Percentiles rank a stretch among this genome's conserved stretches.
phyloP scores from a whole-genome alignment of 2,329 filamentous ascomycete species.

The Botrytis paeoniae region DNA sequence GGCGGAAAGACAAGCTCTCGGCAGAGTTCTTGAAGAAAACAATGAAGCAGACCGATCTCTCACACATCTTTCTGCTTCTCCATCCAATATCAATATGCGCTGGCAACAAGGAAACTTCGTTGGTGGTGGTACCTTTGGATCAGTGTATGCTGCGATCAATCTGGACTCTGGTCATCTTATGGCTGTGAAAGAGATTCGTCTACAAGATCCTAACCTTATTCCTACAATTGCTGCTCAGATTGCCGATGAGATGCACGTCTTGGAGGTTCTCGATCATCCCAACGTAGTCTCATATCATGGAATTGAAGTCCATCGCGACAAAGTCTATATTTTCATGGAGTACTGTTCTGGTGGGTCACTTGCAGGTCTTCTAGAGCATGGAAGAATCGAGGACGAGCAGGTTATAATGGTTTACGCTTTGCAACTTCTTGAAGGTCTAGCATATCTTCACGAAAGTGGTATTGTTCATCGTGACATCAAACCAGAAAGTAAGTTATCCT shows the following conservation, averaged over 20 bases:
- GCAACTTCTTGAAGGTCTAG: conserved; percentile 89
- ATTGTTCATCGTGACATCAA: conserved; percentile 98
- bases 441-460: conserved; percentile 85
- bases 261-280: conserved; percentile 93
- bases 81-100: conserved; percentile 90
- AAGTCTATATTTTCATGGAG: conserved; percentile 99
- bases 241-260: conserved; percentile 92
- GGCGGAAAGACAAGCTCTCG: conserved; percentile 80
- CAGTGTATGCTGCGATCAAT: conserved; percentile 96
- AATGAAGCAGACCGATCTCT: conserved; percentile 95
- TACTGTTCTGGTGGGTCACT: conserved; percentile 95
- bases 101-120: conserved; percentile 99
- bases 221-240: conserved; percentile 93
- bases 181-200: conserved; percentile 97
- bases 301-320: conserved; percentile 96
- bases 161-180: conserved; percentile 93
- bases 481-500: conserved; percentile 73
- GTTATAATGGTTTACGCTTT: conserved; percentile 96
- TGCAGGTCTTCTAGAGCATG: conserved; percentile 85
- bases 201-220: conserved; percentile 95
- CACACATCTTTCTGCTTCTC: conserved; percentile 88
- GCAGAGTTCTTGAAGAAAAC: conserved; percentile 86
- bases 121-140: conserved; percentile 93
- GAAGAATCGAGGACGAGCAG: conserved; percentile 94
- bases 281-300: conserved; percentile 98